Evolutionary conservation across 139 green algal species (phyloP).

Genomic region (Chlorella sp.): DNA sequence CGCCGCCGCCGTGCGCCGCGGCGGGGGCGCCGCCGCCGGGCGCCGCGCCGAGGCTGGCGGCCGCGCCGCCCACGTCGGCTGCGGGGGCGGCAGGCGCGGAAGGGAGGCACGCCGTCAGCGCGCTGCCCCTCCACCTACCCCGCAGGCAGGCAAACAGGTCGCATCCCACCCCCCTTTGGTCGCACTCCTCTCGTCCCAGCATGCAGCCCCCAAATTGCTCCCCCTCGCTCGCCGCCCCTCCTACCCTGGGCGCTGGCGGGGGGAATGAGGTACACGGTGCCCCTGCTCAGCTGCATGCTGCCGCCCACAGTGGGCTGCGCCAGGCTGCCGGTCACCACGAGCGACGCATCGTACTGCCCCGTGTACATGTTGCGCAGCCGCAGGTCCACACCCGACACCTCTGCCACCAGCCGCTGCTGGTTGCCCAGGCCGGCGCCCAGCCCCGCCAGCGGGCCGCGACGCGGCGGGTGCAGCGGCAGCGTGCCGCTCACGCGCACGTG

Average conservation of each 20-base stretch:
- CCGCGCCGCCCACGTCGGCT: too few species aligned
- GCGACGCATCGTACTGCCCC: conserved; percentile 63
- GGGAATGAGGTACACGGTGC: conserved; percentile 70
- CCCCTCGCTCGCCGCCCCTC: too few species aligned
- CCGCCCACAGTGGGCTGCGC: conserved; percentile 67
- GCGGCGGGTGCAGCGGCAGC: conserved; percentile 35
- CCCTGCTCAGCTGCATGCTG: conserved; percentile 60
- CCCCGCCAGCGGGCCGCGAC: conserved; percentile 63
- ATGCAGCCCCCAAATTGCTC: too few species aligned
- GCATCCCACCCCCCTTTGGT: too few species aligned
- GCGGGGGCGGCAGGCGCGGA: too few species aligned
- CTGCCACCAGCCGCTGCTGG: conserved; percentile 2
- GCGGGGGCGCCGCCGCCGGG: too few species aligned
- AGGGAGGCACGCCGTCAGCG: too few species aligned
- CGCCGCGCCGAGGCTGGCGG: too few species aligned
- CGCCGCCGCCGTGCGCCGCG: background rate
- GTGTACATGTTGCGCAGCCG: conserved; percentile 72
- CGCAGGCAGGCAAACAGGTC: too few species aligned
- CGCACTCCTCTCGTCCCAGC: too few species aligned
- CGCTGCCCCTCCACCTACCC: too few species aligned
- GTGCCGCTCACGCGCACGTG: conserved; percentile 57
- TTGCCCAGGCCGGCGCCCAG: background rate
- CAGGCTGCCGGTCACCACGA: conserved; percentile 60
- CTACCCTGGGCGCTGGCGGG: too few species aligned
- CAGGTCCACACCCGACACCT: conserved; percentile 66